Conservation (phyloP, 352 stramenopile genomes). For the Stramenopiles sp. region DNA sequence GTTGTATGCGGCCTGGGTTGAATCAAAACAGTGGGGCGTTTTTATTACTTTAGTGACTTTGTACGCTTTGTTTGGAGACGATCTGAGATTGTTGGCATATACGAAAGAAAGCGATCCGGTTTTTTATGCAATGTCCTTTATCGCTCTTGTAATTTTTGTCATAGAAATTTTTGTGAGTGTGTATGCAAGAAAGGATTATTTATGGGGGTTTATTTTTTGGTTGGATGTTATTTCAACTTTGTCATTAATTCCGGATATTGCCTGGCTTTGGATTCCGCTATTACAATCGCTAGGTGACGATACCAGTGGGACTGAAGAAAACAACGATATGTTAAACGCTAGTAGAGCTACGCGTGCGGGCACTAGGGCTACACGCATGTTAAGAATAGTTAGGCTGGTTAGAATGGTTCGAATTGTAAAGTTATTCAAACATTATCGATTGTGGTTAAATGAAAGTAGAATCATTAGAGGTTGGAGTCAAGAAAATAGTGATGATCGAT, state of each 20-base stretch:
- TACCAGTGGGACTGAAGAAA: conserved; percentile 37
- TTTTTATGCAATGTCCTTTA: conserved; percentile 54
- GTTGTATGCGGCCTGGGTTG: conserved; percentile 19
- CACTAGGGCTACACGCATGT: conserved; percentile 51
- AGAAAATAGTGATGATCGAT: conserved; percentile 10
- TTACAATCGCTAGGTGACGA: conserved; percentile 32
- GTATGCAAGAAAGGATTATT: conserved; percentile 26
- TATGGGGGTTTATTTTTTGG: conserved; percentile 68
- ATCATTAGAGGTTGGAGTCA: not conserved
- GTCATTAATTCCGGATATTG: conserved; percentile 52
- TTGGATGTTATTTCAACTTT: conserved; percentile 57
- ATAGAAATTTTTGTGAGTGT: conserved; percentile 50
- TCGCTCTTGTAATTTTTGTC: conserved; percentile 47
- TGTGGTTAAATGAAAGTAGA: not conserved
- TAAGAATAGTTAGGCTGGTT: conserved; percentile 51
- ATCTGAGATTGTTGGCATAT: conserved; percentile 55
- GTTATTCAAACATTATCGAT: conserved; percentile 32
- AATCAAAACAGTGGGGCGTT: conserved; percentile 43
- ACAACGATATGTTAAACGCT: not conserved
- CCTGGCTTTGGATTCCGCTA: conserved; percentile 47
- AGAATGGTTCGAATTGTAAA: conserved; percentile 56
- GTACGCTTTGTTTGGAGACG: conserved; percentile 72
- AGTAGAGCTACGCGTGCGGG: conserved; percentile 32
- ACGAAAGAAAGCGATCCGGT: conserved; percentile 39
- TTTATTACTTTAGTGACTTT: conserved; percentile 68